Base-by-base conservation (phyloP, 305 asterid species). In the Nicotiana rustica region DNA sequence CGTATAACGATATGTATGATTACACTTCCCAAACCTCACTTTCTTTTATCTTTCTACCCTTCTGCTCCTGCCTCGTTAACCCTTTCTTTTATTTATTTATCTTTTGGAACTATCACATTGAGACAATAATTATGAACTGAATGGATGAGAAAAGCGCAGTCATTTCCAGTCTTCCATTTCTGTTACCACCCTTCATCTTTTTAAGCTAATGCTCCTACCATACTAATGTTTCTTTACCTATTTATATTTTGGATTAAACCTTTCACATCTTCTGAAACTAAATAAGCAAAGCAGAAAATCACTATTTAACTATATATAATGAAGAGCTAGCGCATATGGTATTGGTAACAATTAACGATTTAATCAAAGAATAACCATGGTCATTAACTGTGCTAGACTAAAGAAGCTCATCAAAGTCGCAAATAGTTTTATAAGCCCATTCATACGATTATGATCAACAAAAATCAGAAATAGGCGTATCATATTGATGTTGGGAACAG, bases 41-140 rank as follows among this genome's bases (percentile, higher is more conserved):
- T 7, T 71, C 18, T 0, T 21, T 70, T 47, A 47, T 71, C 61
- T 71, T 71, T 71, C 61, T 47, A 47, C 19, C 31, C 79, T 25
- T 71, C 19, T 21, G 17, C 61, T 13, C 78, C 38, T 47, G 31
- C 79, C 38, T 71, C 14, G 61, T 47, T 47, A 47, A 47, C 38
- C 79, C 79, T 71, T 71, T 47, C 38, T 36, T 36, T 69, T n/a
- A 71, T 71, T 71, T 47, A 21, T 71, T 71, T 71, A 47, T 71
- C 49, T 13, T 35, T 4, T 71, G 7, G 41, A 71, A 47, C 79
- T 13, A 47, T 71, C 79, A 47, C 3, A 71, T 47, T 47, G 62
- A 47, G 38, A 19, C 13, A 71, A 47, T 13, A 71, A 47, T 36
- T 71, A 21, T 47, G n/a, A 71, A 71, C 18, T 12, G 19, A 70